phyloP scores from a whole-genome alignment of 176 grass and related monocot species.

The Coix lacrymajobi region DNA sequence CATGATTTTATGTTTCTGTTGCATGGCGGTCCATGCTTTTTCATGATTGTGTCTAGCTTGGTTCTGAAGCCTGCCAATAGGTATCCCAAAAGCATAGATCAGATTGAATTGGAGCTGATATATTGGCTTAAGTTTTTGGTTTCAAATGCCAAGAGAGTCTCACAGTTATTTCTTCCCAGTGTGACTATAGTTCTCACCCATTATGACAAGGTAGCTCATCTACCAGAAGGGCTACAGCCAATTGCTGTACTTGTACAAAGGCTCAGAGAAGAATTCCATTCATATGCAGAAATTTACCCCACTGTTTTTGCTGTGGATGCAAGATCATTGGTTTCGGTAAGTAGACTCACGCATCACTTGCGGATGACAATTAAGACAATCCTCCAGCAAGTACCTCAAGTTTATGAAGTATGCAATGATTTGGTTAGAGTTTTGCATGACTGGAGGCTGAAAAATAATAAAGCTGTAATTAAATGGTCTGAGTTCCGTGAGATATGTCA shows the following conservation, averaged over 20 bases:
- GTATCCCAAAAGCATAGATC: conserved; percentile 59
- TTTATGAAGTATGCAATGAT: conserved; percentile 84
- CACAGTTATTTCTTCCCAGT: conserved; percentile 47
- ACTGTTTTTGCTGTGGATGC: conserved; percentile 87
- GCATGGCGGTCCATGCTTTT: conserved; percentile 65
- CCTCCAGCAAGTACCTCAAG: conserved; percentile 59
- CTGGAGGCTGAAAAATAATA: conserved; percentile 67
- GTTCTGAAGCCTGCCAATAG: conserved; percentile 45
- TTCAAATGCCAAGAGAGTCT: conserved; percentile 55
- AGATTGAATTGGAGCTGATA: conserved; percentile 71
- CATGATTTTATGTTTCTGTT: conserved; percentile 74
- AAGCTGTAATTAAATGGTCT: conserved; percentile 63
- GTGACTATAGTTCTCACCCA: conserved; percentile 79
- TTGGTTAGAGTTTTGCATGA: conserved; percentile 58
- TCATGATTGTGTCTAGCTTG: conserved; percentile 77
- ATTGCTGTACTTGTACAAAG: conserved; percentile 62
- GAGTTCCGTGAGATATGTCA: conserved; percentile 87
- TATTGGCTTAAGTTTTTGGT: conserved; percentile 85
- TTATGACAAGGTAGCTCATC: conserved; percentile 62
- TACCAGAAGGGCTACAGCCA: conserved; percentile 46
- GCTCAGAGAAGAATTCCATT: conserved; percentile 73
- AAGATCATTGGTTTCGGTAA: conserved; percentile 76
- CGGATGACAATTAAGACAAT: conserved; percentile 66
- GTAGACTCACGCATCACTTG: conserved; percentile 66
- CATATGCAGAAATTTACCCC: conserved; percentile 76